These are phyloP conservation scores for Wallacemonas sp. DNA, from an alignment of 208 protist species.

Conservation along the genomic window DNA sequence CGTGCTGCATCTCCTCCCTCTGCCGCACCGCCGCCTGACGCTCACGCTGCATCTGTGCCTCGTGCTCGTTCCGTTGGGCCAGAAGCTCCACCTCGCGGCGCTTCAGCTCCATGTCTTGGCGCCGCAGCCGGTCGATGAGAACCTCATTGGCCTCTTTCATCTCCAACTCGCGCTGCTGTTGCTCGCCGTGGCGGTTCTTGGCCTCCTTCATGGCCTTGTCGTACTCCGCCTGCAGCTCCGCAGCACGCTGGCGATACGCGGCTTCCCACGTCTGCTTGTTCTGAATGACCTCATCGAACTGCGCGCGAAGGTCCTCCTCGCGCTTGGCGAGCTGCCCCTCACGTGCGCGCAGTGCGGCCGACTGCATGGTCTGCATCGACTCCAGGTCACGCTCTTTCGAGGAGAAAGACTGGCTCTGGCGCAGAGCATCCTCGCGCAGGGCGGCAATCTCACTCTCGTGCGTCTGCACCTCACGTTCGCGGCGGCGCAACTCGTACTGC, in stretches of 20 bases:
- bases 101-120: conserved; percentile 41
- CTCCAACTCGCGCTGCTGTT: conserved; percentile 18
- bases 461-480: conserved; percentile 33
- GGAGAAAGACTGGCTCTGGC: conserved; percentile 21
- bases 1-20: conserved; percentile 39
- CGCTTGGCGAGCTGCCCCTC: conserved; percentile 39
- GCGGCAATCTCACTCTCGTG: conserved; percentile 44
- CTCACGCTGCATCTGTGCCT: conserved; percentile 32
- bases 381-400: conserved; percentile 30
- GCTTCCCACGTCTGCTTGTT: conserved; percentile 24
- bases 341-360: conserved; percentile 28
- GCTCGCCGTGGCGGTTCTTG: conserved; percentile 4
- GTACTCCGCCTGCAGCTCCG: conserved; percentile 14
- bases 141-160: conserved; percentile 17
- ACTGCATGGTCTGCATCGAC: conserved; percentile 23
- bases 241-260: conserved; percentile 8
- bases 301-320: conserved; percentile 30
- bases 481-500: conserved; percentile 42
- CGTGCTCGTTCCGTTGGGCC: conserved; percentile 31
- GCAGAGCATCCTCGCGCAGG: conserved; percentile 23
- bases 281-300: conserved; percentile 24
- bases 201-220: conserved; percentile 9
- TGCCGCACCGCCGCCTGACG: conserved; percentile 30
- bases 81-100: conserved; percentile 31
- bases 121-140: conserved; percentile 23